Evolutionary conservation across 169 alveolate genomes (phyloP).

Genomic region (Miamiensis avidus): DNA sequence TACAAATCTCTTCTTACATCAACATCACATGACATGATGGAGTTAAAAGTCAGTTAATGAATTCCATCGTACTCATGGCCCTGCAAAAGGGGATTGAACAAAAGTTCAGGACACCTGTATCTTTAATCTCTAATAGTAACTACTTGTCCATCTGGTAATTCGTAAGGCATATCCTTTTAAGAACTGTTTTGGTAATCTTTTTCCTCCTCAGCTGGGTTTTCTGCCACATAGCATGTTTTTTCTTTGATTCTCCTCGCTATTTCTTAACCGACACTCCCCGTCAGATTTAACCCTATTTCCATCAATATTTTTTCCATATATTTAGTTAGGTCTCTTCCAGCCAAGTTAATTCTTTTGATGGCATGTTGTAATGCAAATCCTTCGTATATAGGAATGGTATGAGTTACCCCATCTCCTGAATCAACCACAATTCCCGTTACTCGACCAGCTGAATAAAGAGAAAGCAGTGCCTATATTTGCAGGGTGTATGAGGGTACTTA

Average conservation of each 20-base stretch:
- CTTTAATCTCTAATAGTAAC: conserved; percentile 56
- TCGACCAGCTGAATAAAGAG: conserved; percentile 59
- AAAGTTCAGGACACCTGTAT: conserved; percentile 65
- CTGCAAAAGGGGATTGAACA: conserved; percentile 62
- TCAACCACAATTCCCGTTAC: conserved; percentile 67
- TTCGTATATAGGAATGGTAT: conserved; percentile 57
- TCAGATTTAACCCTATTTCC: conserved; percentile 34
- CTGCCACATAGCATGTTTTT: conserved; percentile 60
- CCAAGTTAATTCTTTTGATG: conserved; percentile 51
- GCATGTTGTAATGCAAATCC: conserved; percentile 59
- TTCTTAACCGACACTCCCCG: conserved; percentile 56
- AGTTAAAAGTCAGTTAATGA: conserved; percentile 39
- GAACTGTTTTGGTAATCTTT: conserved; percentile 37
- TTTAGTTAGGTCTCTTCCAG: conserved; percentile 65
- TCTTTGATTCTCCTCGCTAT: conserved; percentile 79
- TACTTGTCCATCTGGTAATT: conserved; percentile 63
- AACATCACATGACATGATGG: conserved; percentile 53
- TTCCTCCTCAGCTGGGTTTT: conserved; percentile 36
- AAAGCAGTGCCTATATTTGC: conserved; percentile 46
- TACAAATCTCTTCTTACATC: conserved; percentile 68
- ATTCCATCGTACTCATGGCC: conserved; percentile 58
- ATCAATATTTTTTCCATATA: conserved; percentile 40
- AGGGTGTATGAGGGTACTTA: conserved; percentile 58
- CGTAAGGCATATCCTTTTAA: conserved; percentile 27
- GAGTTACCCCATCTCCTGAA: conserved; percentile 64